These are phyloP conservation scores for Fonsecaea erecta DNA, from an alignment of 2,329 filamentous ascomycete species.

Conservation along the genomic window DNA sequence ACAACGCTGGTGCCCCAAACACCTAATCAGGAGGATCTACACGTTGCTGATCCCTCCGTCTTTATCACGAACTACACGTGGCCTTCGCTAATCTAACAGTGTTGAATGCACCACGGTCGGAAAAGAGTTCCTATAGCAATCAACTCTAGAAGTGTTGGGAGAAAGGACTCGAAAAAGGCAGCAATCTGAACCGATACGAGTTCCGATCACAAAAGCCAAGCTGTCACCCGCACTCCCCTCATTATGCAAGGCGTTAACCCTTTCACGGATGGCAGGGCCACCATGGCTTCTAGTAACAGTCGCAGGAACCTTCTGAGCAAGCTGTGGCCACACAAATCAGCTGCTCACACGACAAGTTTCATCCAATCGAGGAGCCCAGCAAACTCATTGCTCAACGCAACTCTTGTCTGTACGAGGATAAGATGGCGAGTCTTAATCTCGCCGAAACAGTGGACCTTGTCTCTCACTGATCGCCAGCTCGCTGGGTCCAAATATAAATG, in stretches of 20 bases:
- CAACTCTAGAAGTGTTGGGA: not conserved
- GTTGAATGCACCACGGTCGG: not conserved
- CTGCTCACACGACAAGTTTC: not conserved
- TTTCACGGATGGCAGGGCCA: not conserved
- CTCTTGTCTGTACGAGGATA: not conserved
- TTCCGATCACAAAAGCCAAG: not conserved
- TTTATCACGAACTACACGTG: conserved; percentile 20
- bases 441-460: not conserved
- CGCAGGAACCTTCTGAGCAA: not conserved
- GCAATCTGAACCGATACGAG: not conserved
- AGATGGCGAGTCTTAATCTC: not conserved
- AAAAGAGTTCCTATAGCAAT: not conserved
- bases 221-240: not conserved
- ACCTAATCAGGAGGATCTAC: conserved; percentile 3
- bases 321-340: not conserved
- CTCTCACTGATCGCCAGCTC: not conserved
- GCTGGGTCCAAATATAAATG: not conserved
- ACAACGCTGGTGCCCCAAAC: not conserved
- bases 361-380: not conserved
- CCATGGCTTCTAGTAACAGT: not conserved
- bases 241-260: not conserved
- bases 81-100: conserved; percentile 14
- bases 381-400: not conserved
- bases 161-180: not conserved
- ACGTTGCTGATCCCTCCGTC: conserved; percentile 9